Evolutionary conservation across 306 rosid species (phyloP).

Genomic region (Rubus idaeus): DNA sequence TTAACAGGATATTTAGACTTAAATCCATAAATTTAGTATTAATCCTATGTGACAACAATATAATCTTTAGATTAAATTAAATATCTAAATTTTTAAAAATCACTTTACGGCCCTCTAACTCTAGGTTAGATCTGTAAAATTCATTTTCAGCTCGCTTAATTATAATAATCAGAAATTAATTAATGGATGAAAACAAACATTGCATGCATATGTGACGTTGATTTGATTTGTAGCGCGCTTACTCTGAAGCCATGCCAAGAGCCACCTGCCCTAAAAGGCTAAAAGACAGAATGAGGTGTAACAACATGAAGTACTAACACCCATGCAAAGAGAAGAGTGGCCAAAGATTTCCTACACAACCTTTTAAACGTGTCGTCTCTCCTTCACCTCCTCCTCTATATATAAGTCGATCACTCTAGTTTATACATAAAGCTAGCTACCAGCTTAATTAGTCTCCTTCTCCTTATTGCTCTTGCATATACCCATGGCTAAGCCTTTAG

Average conservation of each 20-base stretch:
- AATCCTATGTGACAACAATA: too few relatives aligned
- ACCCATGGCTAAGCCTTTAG: conserved; percentile 46
- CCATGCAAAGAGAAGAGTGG: conserved; percentile 57
- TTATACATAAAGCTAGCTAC: not conserved
- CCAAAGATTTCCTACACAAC: conserved; percentile 20
- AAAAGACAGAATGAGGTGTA: conserved; percentile 40
- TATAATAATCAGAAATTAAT: not conserved
- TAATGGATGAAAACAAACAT: not conserved
- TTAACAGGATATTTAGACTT: too few relatives aligned
- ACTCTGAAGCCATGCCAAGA: not conserved
- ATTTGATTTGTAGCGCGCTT: not conserved
- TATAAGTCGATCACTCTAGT: not conserved
- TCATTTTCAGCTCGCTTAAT: not conserved
- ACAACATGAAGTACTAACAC: not conserved
- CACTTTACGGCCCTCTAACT: too few relatives aligned
- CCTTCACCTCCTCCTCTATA: not conserved
- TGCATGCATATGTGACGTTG: not conserved
- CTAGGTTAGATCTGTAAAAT: too few relatives aligned
- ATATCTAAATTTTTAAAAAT: too few relatives aligned
- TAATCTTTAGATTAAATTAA: too few relatives aligned
- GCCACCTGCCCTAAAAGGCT: conserved; percentile 30
- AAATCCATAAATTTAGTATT: too few relatives aligned
- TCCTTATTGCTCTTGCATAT: not conserved
- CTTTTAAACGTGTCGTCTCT: conserved; percentile 34
- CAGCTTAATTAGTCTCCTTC: too few relatives aligned